Percentiles rank a stretch among this genome's conserved stretches.
phyloP scores from a whole-genome alignment of 2,329 filamentous ascomycete species.

The Diplodia scrobiculata region DNA sequence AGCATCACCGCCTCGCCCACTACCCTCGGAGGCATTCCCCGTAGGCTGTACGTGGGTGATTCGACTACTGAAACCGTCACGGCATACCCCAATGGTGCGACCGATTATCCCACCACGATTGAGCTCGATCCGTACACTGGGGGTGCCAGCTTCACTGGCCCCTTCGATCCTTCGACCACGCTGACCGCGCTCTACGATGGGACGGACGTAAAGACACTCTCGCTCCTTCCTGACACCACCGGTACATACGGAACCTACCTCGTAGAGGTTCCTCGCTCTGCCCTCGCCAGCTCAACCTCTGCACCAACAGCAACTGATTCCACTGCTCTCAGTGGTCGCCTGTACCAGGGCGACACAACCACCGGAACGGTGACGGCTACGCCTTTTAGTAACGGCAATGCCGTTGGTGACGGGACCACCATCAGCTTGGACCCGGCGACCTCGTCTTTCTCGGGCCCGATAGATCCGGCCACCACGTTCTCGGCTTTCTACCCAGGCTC shows the following conservation, averaged over 20 bases:
- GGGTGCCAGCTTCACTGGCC: not conserved
- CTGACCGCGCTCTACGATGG: conserved; percentile 6
- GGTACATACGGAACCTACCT: not conserved
- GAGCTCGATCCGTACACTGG: not conserved
- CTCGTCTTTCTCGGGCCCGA: not conserved
- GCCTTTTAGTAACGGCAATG: not conserved
- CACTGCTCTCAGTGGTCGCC: not conserved
- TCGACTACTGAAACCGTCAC: not conserved
- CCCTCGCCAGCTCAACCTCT: not conserved
- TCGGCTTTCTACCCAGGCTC: not conserved
- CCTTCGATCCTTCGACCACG: not conserved
- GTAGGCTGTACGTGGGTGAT: conserved; percentile 2
- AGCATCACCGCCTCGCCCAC: not conserved
- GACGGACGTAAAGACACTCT: not conserved
- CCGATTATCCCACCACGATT: not conserved
- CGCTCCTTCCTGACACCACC: not conserved
- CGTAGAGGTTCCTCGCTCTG: not conserved
- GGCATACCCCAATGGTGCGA: not conserved
- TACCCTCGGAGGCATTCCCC: not conserved
- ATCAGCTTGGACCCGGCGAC: not conserved
- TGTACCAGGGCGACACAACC: not conserved
- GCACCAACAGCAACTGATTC: not conserved
- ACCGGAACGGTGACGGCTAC: not conserved
- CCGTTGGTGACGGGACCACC: not conserved
- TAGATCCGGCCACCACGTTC: not conserved